These are phyloP conservation scores for Porcisia hertigi DNA, from an alignment of 208 protist species.

Conservation along the genomic window DNA sequence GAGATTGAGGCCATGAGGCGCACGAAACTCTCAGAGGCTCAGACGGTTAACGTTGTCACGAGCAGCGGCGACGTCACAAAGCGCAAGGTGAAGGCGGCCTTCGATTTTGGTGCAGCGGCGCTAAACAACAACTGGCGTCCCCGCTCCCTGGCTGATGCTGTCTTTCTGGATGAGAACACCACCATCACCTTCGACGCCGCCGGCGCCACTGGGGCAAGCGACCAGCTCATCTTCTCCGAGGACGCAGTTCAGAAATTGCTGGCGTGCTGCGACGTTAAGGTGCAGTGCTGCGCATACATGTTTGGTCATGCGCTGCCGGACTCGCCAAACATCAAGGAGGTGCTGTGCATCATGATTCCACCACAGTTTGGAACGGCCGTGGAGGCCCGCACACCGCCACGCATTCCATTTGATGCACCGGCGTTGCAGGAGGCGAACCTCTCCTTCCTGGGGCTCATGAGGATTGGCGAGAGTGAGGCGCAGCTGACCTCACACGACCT, in stretches of 20 bases:
- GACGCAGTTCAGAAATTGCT: conserved; percentile 78
- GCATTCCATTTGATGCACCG: conserved; percentile 67
- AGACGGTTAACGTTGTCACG: conserved; percentile 63
- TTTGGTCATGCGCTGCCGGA: conserved; percentile 87
- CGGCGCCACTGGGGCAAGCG: conserved; percentile 66
- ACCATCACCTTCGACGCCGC: conserved; percentile 59
- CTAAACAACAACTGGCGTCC: conserved; percentile 84
- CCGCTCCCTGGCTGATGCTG: conserved; percentile 77
- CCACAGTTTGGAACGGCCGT: conserved; percentile 78
- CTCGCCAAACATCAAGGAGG: conserved; percentile 86
- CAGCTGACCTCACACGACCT: conserved; percentile 78
- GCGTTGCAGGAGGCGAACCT: conserved; percentile 72
- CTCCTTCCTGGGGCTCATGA: conserved; percentile 74
- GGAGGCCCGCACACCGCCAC: conserved; percentile 62
- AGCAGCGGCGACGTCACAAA: conserved; percentile 70
- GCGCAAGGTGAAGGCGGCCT: conserved; percentile 82
- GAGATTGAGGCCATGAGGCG: conserved; percentile 97
- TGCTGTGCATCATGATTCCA: conserved; percentile 85
- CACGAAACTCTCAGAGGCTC: conserved; percentile 70
- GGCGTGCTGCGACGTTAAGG: conserved; percentile 80
- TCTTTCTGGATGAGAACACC: conserved; percentile 72
- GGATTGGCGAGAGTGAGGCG: conserved; percentile 70
- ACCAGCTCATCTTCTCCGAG: conserved; percentile 85
- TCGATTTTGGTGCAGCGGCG: conserved; percentile 74
- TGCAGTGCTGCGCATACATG: conserved; percentile 82